Percentiles rank a stretch among this genome's conserved stretches.
phyloP scores from a whole-genome alignment of 768 basidiomycete species.

The Lactarius pseudohatsudake region DNA sequence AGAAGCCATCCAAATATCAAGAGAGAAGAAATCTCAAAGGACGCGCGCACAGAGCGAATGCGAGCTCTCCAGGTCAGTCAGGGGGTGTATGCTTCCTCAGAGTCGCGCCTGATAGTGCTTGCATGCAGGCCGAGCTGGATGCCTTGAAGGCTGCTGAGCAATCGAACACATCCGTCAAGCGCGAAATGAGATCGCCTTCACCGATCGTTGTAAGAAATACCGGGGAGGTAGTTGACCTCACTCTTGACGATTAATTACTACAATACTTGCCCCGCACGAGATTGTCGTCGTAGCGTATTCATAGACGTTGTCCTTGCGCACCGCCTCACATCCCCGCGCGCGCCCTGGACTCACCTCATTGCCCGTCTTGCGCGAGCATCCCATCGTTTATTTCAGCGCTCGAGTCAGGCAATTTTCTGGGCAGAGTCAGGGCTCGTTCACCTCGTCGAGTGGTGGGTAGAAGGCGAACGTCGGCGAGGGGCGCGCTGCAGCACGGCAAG shows the following conservation, averaged over 20 bases:
- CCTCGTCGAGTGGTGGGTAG: slow-evolving; percentile 44
- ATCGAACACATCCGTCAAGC: too few relatives aligned
- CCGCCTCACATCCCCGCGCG: slow-evolving; percentile 48
- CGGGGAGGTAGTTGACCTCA: too few relatives aligned
- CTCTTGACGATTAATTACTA: too few relatives aligned
- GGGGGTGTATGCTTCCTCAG: too few relatives aligned
- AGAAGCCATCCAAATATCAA: not conserved
- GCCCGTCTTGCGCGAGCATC: slow-evolving; percentile 6
- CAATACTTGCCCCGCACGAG: slow-evolving; percentile 51
- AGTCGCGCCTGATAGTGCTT: not conserved
- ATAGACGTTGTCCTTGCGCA: slow-evolving; percentile 89
- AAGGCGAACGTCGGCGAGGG: slow-evolving; percentile 20
- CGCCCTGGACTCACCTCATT: slow-evolving; percentile 10
- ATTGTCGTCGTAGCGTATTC: slow-evolving; percentile 82
- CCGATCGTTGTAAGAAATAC: too few relatives aligned
- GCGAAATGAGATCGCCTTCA: too few relatives aligned
- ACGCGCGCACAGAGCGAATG: slow-evolving; percentile 7
- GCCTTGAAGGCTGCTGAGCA: not conserved
- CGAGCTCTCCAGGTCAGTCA: slow-evolving; percentile 13
- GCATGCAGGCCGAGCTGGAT: slow-evolving; percentile 12
- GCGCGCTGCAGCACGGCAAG: slow-evolving; percentile 5
- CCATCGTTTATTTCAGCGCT: slow-evolving; percentile 51
- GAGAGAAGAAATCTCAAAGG: not conserved
- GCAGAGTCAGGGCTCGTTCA: slow-evolving; percentile 53
- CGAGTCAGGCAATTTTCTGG: slow-evolving; percentile 60